phyloP scores from a whole-genome alignment of 768 basidiomycete species.

The Nidularia sp. region DNA sequence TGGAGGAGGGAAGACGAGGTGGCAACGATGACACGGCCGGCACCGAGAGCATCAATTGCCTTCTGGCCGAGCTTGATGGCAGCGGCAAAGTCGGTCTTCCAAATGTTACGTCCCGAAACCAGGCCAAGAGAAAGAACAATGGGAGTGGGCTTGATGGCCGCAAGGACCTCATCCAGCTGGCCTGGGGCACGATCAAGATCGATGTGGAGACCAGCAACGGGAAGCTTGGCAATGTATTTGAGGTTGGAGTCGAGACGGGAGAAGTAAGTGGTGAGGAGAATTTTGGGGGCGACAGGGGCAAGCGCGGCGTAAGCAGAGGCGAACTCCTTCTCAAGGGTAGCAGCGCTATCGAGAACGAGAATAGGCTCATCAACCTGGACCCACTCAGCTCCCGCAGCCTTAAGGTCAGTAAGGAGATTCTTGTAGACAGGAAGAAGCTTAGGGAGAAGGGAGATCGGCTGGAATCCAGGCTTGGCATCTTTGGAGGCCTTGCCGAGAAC shows the following conservation, averaged over 20 bases:
- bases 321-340: constrained; percentile 75
- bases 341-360: constrained; percentile 86
- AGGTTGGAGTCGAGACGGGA: constrained; percentile 92
- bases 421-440: constrained; percentile 91
- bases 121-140: constrained; percentile 89
- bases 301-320: constrained; percentile 78
- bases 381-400: constrained; percentile 88
- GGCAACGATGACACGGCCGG: constrained; percentile 86
- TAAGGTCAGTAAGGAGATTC: constrained; percentile 85
- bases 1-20: constrained; percentile 98
- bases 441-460: constrained; percentile 86
- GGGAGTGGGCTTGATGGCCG: constrained; percentile 78
- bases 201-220: constrained; percentile 91
- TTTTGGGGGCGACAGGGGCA: constrained; percentile 79
- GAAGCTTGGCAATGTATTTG: constrained; percentile 85
- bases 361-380: constrained; percentile 98
- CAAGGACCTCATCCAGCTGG: constrained; percentile 81
- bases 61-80: constrained; percentile 81
- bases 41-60: constrained; percentile 79
- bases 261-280: constrained; percentile 95
- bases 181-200: constrained; percentile 91
- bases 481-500: constrained; percentile 88
- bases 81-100: constrained; percentile 92
- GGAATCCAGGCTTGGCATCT: constrained; percentile 78
- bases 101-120: constrained; percentile 98